A percentile compares a stretch with the other conserved stretches of the same genome.
Conservation (phyloP, 495 filamentous ascomycete genomes). For the Penicillium angulare region DNA sequence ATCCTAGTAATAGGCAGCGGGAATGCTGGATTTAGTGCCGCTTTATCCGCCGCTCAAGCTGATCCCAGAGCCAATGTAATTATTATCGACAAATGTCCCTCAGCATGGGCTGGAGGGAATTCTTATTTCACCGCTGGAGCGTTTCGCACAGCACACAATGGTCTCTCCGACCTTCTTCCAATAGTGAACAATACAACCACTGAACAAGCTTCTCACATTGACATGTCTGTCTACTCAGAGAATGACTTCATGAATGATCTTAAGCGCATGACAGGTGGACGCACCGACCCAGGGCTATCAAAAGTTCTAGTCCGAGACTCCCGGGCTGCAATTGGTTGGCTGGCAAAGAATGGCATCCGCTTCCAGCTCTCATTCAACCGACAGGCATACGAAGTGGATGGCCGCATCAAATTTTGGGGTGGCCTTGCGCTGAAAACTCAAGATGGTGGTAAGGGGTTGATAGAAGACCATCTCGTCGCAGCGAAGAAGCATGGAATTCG, state of each 20-base stretch:
- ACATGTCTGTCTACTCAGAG: constrained; percentile 35
- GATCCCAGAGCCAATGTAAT: constrained; percentile 30
- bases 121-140: constrained; percentile 56
- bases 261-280: constrained; percentile 45
- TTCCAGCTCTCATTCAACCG: constrained; percentile 61
- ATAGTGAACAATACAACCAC: constrained; percentile 38
- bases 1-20: constrained; percentile 57
- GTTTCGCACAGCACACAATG: constrained; percentile 45
- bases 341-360: constrained; percentile 48
- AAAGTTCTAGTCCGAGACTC: constrained; percentile 46
- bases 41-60: constrained; percentile 46
- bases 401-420: constrained; percentile 60
- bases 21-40: constrained; percentile 58
- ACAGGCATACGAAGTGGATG: constrained; percentile 57
- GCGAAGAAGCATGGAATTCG: constrained; percentile 40
- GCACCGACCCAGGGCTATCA: constrained; percentile 44
- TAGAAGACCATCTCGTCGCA: constrained; percentile 44
- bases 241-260: constrained; percentile 50
- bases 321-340: constrained; percentile 51
- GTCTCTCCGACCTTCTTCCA: constrained; percentile 44
- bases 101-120: constrained; percentile 54
- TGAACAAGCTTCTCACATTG: constrained; percentile 6
- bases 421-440: constrained; percentile 54
- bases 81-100: constrained; percentile 47
- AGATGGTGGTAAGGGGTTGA: constrained; percentile 58